Evolutionary conservation across 2,329 filamentous ascomycete genomes (phyloP), one percentile per base, ranked within the genome.

Genomic region (Orbilia brochopaga): DNA sequence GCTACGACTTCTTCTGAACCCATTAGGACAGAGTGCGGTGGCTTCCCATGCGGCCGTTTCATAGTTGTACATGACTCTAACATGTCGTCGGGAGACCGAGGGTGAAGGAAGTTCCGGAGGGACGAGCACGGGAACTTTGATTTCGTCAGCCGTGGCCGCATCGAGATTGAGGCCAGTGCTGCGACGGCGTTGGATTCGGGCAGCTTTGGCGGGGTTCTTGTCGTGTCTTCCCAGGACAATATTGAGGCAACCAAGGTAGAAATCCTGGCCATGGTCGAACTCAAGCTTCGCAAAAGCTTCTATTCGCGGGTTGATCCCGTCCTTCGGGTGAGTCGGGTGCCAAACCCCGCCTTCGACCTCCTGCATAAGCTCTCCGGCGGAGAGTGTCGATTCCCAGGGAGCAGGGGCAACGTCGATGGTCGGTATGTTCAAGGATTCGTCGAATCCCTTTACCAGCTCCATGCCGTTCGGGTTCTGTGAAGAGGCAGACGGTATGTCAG

Each of bases 181-280:
- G 37, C 51, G 53, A 27, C 53, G 63, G 23, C 55, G 69, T 27
- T 40, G 54, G 32, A 55, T 69, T 1, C 48, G 40, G 6, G 23
- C 30, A 6, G 50, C 24, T n/a, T 35, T 23, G 11, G 50, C 30
- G 1, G 35, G 23, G 17, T 70, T 63, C 37, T 66, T 63, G 15
- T 76, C 76, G n/a, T 73, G 69, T 30, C 76, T 65, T 15, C 76
- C 76, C 27, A 77, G 69, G 35, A 76, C 65, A 17, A 77, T 73
- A 5, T 73, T 74, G 5, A 59, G 59, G 35, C 69, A 74, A 30
- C 74, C 75, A 13, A 77, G 73, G 37, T 77, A 77, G 27, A 74
- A 77, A 11, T 75, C 75, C 24, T 76, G 74, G 10, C 76, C 76
- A 24, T 76, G 74, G n/a, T 75, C 73, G 40, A 77, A 77, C 24